Evolutionary conservation across 2,329 filamentous ascomycete species (phyloP).

Genomic region (Gliomastix tumulicola): DNA sequence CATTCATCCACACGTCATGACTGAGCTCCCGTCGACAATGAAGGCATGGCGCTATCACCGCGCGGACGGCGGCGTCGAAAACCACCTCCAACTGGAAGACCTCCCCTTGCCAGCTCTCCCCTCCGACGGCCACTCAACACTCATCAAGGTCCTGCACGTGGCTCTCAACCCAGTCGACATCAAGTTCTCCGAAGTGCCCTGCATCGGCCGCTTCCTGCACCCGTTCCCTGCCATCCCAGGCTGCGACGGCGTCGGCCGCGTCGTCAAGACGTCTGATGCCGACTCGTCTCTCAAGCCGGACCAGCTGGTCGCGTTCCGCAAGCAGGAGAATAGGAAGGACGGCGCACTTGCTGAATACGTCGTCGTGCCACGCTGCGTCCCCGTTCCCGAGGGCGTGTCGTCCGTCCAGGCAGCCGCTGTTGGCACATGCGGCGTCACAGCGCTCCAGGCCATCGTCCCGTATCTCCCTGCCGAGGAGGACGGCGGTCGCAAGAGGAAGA

Average conservation of each 20-base stretch:
- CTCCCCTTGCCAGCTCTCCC: too few relatives aligned
- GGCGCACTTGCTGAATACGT: conserved; percentile 17
- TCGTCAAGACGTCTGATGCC: conserved; percentile 15
- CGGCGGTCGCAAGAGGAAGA: conserved; percentile 1
- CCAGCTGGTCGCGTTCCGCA: conserved; percentile 21
- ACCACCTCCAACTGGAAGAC: not conserved
- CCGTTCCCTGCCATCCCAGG: conserved; percentile 29
- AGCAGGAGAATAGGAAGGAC: conserved; percentile 11
- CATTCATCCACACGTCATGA: too few relatives aligned
- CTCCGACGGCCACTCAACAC: not conserved
- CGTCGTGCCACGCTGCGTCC: conserved; percentile 21
- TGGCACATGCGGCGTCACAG: conserved; percentile 13
- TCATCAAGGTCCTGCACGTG: conserved; percentile 27
- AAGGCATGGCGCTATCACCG: not conserved
- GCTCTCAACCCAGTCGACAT: conserved; percentile 31
- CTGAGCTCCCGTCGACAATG: not conserved
- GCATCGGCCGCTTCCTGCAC: conserved; percentile 17
- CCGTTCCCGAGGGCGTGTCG: conserved; percentile 20
- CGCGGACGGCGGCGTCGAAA: not conserved
- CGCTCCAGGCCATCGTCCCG: conserved; percentile 11
- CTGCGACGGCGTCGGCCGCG: conserved; percentile 37
- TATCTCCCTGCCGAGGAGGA: not conserved
- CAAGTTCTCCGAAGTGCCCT: conserved; percentile 26
- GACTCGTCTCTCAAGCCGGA: conserved; percentile 14
- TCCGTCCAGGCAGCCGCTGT: conserved; percentile 13